These are phyloP conservation scores for Phoenix dactylifera DNA, from an alignment of 176 grass and related monocot genomes.

Conservation along the genomic window DNA sequence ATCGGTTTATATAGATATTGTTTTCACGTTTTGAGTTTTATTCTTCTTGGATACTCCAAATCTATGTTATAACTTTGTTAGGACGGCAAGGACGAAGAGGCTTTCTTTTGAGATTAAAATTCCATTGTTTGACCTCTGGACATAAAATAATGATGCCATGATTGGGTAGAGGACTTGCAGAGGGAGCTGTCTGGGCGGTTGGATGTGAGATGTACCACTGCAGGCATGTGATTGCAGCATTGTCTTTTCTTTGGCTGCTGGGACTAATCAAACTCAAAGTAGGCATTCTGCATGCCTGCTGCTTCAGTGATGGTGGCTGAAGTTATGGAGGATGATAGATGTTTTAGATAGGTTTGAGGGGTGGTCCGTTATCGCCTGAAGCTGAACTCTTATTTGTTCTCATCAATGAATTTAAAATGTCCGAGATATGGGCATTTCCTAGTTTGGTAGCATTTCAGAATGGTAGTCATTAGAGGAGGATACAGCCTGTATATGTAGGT, in stretches of 20 bases:
- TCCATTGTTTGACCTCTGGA: slow-evolving; percentile 32
- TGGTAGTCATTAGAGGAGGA: no score
- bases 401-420: no score
- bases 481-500: no score
- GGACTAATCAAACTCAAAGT: no score
- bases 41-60: not conserved
- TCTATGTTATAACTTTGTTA: slow-evolving; percentile 8
- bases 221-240: slow-evolving; percentile 15
- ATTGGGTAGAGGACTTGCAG: slow-evolving; percentile 63
- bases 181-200: slow-evolving; percentile 5
- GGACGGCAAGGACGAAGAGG: not conserved
- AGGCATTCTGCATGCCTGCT: no score
- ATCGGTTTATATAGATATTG: not conserved
- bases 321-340: no score
- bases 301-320: no score
- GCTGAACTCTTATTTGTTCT: no score
- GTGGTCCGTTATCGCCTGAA: no score
- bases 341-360: no score
- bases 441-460: no score
- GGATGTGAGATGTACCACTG: not conserved
- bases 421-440: no score
- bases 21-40: not conserved
- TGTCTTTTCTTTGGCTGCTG: not conserved
- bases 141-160: slow-evolving; percentile 59
- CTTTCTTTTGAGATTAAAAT: slow-evolving; percentile 1